These are phyloP conservation scores for Pleurotus sapidus DNA, from an alignment of 768 basidiomycete species.

Conservation along the genomic window DNA sequence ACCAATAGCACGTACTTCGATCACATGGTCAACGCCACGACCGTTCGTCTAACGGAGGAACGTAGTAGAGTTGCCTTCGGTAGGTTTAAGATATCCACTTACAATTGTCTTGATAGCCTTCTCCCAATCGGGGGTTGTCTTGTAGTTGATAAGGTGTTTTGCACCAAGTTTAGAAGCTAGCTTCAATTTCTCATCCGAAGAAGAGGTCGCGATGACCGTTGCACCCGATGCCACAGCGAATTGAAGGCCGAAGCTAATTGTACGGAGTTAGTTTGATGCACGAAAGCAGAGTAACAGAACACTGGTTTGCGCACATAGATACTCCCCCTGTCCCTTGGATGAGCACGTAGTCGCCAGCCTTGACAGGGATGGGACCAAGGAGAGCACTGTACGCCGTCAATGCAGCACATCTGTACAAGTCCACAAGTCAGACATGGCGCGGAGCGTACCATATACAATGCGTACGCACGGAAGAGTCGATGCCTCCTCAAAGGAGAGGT, in stretches of 20 bases:
- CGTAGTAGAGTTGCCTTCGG: not conserved
- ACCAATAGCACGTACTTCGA: conserved; percentile 24
- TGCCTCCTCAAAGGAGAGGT: conserved; percentile 61
- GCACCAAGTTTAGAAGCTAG: conserved; percentile 49
- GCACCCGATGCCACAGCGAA: conserved; percentile 63
- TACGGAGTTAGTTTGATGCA: not conserved
- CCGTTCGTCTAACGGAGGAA: conserved; percentile 29
- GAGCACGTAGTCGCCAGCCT: conserved; percentile 59
- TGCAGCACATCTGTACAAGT: conserved; percentile 43
- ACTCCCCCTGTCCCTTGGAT: conserved; percentile 59
- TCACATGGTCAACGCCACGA: conserved; percentile 33
- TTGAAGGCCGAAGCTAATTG: conserved; percentile 49
- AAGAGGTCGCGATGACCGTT: conserved; percentile 63
- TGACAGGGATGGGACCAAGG: conserved; percentile 43
- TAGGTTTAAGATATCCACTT: conserved; percentile 10
- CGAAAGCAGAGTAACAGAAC: no score
- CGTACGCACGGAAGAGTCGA: conserved; percentile 54
- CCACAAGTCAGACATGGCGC: no score
- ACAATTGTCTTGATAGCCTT: conserved; percentile 44
- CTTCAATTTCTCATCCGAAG: conserved; percentile 60
- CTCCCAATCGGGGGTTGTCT: conserved; percentile 54
- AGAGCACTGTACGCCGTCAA: conserved; percentile 65
- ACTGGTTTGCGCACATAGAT: conserved; percentile 34
- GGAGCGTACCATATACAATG: not conserved
- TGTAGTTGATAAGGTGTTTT: conserved; percentile 61